These are phyloP conservation scores for Copromyces sp. DNA, from an alignment of 495 filamentous ascomycete genomes.

Conservation along the genomic window DNA sequence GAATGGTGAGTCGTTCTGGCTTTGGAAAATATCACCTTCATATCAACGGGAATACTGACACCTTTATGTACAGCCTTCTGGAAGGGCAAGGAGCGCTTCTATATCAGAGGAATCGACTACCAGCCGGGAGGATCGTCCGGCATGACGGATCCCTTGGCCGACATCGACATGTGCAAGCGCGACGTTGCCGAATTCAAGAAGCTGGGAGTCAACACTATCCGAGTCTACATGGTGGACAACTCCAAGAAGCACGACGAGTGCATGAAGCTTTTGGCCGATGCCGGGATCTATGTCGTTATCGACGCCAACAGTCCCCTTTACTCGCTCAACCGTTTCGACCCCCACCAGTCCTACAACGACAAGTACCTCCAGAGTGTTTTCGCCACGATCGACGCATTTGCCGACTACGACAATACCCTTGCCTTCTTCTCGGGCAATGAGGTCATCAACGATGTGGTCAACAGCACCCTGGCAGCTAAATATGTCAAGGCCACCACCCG, in stretches of 20 bases:
- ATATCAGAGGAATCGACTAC: conserved; percentile 91
- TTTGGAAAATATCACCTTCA: neutral
- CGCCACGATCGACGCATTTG: conserved; percentile 82
- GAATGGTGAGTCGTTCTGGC: conserved; percentile 27
- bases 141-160: conserved; percentile 69
- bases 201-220: conserved; percentile 82
- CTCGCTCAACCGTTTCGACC: conserved; percentile 73
- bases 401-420: conserved; percentile 78
- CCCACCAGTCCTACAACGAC: conserved; percentile 72
- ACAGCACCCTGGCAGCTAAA: conserved; percentile 63
- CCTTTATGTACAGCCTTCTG: conserved; percentile 58
- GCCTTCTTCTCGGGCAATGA: conserved; percentile 97
- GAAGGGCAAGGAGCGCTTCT: conserved; percentile 73
- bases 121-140: conserved; percentile 83
- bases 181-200: conserved; percentile 79
- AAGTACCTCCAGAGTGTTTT: conserved; percentile 88
- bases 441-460: conserved; percentile 72
- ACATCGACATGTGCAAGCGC: conserved; percentile 58
- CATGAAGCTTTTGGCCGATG: conserved; percentile 71
- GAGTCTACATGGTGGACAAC: conserved; percentile 91
- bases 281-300: conserved; percentile 84
- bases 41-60: neutral
- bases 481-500: conserved; percentile 91
- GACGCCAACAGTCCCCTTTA: conserved; percentile 55
- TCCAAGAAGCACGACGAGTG: conserved; percentile 71